Percentiles rank a stretch among this genome's conserved stretches.
Conservation (phyloP, 768 basidiomycete genomes). For the Lactifluus pinguis region DNA sequence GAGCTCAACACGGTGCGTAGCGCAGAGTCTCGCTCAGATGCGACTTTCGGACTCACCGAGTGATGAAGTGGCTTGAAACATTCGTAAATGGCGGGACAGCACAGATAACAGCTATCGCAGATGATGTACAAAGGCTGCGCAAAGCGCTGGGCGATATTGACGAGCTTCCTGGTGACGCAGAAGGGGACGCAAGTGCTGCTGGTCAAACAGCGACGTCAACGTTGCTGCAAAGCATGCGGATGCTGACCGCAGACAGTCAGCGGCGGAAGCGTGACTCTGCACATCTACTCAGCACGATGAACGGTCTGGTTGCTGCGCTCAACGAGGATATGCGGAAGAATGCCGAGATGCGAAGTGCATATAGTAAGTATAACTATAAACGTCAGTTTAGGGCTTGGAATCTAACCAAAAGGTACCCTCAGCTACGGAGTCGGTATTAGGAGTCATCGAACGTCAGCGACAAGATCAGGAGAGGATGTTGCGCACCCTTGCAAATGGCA, state of each 20-base stretch:
- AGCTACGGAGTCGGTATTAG: slow-evolving; percentile 52
- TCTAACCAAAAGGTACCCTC: neutral
- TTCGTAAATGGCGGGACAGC: slow-evolving; percentile 72
- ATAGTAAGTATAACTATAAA: slow-evolving; percentile 28
- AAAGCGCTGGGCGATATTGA: slow-evolving; percentile 36
- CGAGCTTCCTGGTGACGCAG: slow-evolving; percentile 18
- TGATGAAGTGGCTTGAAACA: slow-evolving; percentile 66
- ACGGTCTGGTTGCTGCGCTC: slow-evolving; percentile 31
- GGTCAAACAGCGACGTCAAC: slow-evolving; percentile 19
- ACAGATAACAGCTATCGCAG: slow-evolving; percentile 56
- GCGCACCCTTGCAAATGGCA: slow-evolving; percentile 56
- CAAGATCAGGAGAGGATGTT: slow-evolving; percentile 67
- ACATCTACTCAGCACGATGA: slow-evolving; percentile 28
- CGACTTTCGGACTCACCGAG: neutral
- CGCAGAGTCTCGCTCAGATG: neutral
- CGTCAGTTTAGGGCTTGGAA: neutral
- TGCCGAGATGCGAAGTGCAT: slow-evolving; percentile 33
- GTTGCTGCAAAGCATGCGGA: slow-evolving; percentile 30
- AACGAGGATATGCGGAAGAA: slow-evolving; percentile 34
- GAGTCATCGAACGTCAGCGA: slow-evolving; percentile 58
- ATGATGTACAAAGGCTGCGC: slow-evolving; percentile 52
- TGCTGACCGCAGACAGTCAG: slow-evolving; percentile 28
- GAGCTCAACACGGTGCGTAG: slow-evolving; percentile 58
- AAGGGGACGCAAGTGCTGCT: slow-evolving; percentile 18
- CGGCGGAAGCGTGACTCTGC: slow-evolving; percentile 26